Evolutionary conservation across 2,329 filamentous ascomycete genomes (phyloP).

Genomic region (Taxawa tesnikishii): DNA sequence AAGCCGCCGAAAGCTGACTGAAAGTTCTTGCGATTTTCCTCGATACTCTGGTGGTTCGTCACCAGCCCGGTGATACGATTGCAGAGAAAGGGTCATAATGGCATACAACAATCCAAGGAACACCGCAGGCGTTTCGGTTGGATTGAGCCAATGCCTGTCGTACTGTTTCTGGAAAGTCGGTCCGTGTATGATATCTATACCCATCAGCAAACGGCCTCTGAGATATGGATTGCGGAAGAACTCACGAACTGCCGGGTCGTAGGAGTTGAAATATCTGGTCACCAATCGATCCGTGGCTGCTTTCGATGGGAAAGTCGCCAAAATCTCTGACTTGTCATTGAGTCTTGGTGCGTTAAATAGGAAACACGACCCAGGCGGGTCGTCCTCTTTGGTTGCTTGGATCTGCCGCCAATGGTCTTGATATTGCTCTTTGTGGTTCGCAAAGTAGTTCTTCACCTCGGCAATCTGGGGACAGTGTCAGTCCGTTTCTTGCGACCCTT

Average conservation of each 20-base stretch:
- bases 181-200: slow-evolving; percentile 37
- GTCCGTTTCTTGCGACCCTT: no score
- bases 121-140: slow-evolving; percentile 59
- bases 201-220: not conserved
- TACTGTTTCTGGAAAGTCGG: slow-evolving; percentile 73
- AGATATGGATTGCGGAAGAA: slow-evolving; percentile 15
- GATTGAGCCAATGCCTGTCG: slow-evolving; percentile 58
- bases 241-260: slow-evolving; percentile 48
- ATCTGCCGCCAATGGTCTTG: slow-evolving; percentile 71
- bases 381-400: slow-evolving; percentile 49
- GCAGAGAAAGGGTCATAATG: slow-evolving; percentile 63
- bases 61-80: slow-evolving; percentile 67
- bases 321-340: slow-evolving; percentile 62
- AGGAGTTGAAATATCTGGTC: slow-evolving; percentile 81
- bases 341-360: slow-evolving; percentile 61
- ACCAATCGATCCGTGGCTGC: slow-evolving; percentile 75
- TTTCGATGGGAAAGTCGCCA: slow-evolving; percentile 68
- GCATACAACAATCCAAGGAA: slow-evolving; percentile 70
- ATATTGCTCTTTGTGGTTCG: slow-evolving; percentile 74
- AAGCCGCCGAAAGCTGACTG: slow-evolving; percentile 49
- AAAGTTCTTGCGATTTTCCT: slow-evolving; percentile 43
- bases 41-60: slow-evolving; percentile 71
- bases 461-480: slow-evolving; percentile 46
- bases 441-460: slow-evolving; percentile 88
- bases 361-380: slow-evolving; percentile 58